phyloP scores from a whole-genome alignment of 176 grass and related monocot genomes.

The Eleusine coracana region DNA sequence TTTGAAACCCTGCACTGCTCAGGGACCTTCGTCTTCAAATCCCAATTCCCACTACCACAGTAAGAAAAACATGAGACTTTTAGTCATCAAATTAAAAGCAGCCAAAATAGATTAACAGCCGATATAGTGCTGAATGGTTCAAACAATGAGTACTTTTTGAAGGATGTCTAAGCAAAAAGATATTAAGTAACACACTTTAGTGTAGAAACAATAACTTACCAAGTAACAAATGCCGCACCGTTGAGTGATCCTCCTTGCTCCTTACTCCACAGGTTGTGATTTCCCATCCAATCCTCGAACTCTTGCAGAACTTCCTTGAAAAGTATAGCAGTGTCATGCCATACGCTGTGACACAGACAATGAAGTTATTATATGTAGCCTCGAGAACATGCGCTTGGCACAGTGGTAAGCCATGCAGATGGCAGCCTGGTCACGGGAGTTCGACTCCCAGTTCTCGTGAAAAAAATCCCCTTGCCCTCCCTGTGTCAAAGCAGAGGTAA shows the following conservation, averaged over 20 bases:
- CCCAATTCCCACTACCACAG: slow-evolving; percentile 84
- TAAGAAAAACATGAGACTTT: slow-evolving; percentile 31
- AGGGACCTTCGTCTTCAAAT: slow-evolving; percentile 95
- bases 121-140: slow-evolving; percentile 1
- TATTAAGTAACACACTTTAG: slow-evolving; percentile 5
- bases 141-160: slow-evolving; percentile 8
- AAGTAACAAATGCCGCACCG: slow-evolving; percentile 77
- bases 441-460: too few relatives aligned
- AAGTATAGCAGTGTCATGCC: slow-evolving; percentile 90
- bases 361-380: background rate
- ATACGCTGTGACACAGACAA: slow-evolving; percentile 59
- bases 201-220: slow-evolving; percentile 51
- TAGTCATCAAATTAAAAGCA: slow-evolving; percentile 16
- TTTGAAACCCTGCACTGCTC: slow-evolving; percentile 85
- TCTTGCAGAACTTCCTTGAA: slow-evolving; percentile 78
- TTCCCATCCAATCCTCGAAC: slow-evolving; percentile 75
- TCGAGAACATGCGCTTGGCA: background rate
- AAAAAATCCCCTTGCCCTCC: too few relatives aligned
- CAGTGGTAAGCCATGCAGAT: too few relatives aligned
- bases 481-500: too few relatives aligned
- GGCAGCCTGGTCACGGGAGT: too few relatives aligned
- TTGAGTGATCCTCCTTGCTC: slow-evolving; percentile 72
- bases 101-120: background rate
- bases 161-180: background rate
- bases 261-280: slow-evolving; percentile 74